phyloP scores from a whole-genome alignment of 1,139 yeast species.

The Suhomyces guaymorum region DNA sequence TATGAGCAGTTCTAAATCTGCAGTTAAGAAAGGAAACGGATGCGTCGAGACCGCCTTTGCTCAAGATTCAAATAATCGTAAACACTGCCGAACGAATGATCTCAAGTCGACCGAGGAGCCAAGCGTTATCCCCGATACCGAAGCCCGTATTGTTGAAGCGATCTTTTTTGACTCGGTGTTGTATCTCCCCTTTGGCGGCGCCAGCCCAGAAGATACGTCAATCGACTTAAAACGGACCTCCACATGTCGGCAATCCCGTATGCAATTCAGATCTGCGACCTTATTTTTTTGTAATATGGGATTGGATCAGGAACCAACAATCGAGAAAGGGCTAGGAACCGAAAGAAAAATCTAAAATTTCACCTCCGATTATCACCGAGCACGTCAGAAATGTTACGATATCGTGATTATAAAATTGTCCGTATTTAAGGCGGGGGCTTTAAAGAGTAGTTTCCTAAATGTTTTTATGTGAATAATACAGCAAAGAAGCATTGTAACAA shows the following conservation, averaged over 20 bases:
- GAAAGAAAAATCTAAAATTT: not conserved
- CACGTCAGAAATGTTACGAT: too few relatives aligned
- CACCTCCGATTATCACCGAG: not conserved
- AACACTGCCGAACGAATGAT: too few relatives aligned
- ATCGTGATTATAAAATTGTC: too few relatives aligned
- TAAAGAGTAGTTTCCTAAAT: too few relatives aligned
- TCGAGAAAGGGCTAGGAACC: conserved; percentile 3
- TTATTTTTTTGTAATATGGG: conserved; percentile 1
- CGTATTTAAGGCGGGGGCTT: too few relatives aligned
- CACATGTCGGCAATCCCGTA: conserved; percentile 5
- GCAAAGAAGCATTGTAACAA: conserved; percentile 4
- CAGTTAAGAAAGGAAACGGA: not conserved
- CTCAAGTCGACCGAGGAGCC: not conserved
- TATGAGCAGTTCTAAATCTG: not conserved
- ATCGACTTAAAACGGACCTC: not conserved
- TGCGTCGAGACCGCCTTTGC: not conserved
- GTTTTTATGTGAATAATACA: conserved; percentile 4
- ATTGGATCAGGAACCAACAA: conserved; percentile 6
- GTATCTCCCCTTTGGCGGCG: not conserved
- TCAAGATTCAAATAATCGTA: not conserved
- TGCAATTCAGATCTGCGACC: conserved; percentile 7
- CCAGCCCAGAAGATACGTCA: not conserved
- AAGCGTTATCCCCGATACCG: not conserved
- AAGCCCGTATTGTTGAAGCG: not conserved
- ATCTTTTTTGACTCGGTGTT: not conserved